Evolutionary conservation across 1,284 basidiomycete genomes (phyloP), one percentile per base, ranked within the genome.

Genomic region (Rhodotorula sp.): DNA sequence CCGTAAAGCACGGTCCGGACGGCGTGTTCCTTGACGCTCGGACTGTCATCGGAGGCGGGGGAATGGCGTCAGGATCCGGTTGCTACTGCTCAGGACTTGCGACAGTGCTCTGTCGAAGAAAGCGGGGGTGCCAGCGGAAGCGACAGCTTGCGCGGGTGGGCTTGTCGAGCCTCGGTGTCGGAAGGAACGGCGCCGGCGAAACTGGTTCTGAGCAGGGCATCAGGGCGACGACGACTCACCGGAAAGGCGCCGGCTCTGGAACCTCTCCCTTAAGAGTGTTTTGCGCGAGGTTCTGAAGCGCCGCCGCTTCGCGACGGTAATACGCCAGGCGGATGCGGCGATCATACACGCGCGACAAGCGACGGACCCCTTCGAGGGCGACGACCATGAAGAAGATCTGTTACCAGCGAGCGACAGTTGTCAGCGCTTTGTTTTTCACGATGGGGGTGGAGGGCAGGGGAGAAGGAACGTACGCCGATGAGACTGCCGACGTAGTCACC

Each of bases 321-420:
- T 75, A 71, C 2, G 71, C 71, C 7, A 70, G 62, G 12, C 78
- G 72, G 62, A 84, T 70, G n/a, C 75, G 66, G 47, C 81, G 74
- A 72, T 84, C 83, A 74, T 82, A 83, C 70, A 82, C 81, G 64
- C 83, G 78, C 14, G 77, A 80, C 23, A 79, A 51, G 46, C 82
- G 78, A 58, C 83, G 79, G 14, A 83, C 71, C 29, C 72, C 77
- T 73, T 84, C 83, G 67, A 83, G 80, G 0, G 78, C 73, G 52
- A 83, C 79, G 70, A 80, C 80, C 39, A 83, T 78, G 73, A 82
- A 74, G 78, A 83, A 82, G 74, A 84, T 77, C 64, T 73, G 60
- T 16, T 3, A 12, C 1, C 5, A 14, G 26, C 15, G 20, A 12
- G 14, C 23, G 47, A 1, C 18, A 48, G 23, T 5, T 57, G 49